Conservation (phyloP, 805 yeast species). For the Ogataea wickerhamii region DNA sequence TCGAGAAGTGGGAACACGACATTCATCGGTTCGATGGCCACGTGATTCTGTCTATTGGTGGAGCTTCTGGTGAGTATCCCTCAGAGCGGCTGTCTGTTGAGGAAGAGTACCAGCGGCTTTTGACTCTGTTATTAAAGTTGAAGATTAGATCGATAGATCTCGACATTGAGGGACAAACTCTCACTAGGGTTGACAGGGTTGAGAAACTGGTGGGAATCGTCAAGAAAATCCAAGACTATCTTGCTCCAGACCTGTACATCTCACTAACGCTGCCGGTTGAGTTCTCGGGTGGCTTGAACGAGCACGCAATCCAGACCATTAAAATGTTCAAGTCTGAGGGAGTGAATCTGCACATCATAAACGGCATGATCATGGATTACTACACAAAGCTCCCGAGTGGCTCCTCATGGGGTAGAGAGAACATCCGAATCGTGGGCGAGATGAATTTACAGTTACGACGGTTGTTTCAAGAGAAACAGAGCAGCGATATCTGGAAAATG, state of each 20-base stretch:
- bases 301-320: conserved; percentile 16
- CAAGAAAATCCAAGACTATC: conserved; percentile 7
- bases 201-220: conserved; percentile 16
- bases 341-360: conserved; percentile 16
- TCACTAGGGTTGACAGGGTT: conserved; percentile 11
- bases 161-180: conserved; percentile 29
- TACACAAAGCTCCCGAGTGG: conserved; percentile 23
- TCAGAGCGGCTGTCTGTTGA: conserved; percentile 6
- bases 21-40: conserved; percentile 16
- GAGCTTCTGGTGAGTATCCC: conserved; percentile 30
- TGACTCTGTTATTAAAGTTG: conserved; percentile 12
- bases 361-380: conserved; percentile 33
- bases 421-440: conserved; percentile 21
- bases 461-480: conserved; percentile 5
- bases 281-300: conserved; percentile 22
- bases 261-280: conserved; percentile 31
- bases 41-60: conserved; percentile 32
- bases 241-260: conserved; percentile 11
- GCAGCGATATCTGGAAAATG: conserved; percentile 19
- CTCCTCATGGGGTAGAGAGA: conserved; percentile 28
- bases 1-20: conserved; percentile 25
- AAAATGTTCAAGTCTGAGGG: conserved; percentile 7
- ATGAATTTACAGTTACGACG: conserved; percentile 16
- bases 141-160: conserved; percentile 25
- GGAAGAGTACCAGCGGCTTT: conserved; percentile 16